These are phyloP conservation scores for Orbilia brochopaga DNA, from an alignment of 2,329 filamentous ascomycete species.

Conservation along the genomic window DNA sequence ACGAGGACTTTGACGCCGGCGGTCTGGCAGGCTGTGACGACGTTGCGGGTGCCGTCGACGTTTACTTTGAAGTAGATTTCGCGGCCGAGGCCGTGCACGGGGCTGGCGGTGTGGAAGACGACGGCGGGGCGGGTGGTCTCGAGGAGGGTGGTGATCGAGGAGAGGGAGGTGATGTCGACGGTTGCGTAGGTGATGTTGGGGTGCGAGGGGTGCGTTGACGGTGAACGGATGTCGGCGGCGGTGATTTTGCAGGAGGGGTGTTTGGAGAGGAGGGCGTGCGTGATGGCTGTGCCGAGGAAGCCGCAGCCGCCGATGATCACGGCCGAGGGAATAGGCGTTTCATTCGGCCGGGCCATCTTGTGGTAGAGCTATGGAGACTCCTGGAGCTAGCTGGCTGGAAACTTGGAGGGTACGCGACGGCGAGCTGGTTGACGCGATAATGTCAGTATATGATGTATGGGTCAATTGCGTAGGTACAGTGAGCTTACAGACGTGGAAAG, in stretches of 20 bases:
- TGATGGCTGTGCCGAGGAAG: constrained; percentile 82
- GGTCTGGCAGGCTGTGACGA: constrained; percentile 74
- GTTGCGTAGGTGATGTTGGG: constrained; percentile 72
- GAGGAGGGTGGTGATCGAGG: constrained; percentile 69
- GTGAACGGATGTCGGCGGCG: constrained; percentile 70
- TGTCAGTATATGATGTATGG: too few species aligned
- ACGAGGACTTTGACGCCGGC: constrained; percentile 80
- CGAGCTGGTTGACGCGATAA: too few species aligned
- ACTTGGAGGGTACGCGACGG: neutral
- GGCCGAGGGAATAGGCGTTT: constrained; percentile 46
- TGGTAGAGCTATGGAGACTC: neutral
- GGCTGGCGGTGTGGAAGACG: constrained; percentile 89
- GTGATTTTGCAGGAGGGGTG: constrained; percentile 66
- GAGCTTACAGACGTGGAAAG: too few species aligned
- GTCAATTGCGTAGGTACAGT: too few species aligned
- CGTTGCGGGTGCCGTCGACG: constrained; percentile 79
- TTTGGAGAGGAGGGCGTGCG: constrained; percentile 72
- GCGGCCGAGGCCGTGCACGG: constrained; percentile 65
- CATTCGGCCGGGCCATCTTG: constrained; percentile 16
- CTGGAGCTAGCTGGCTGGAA: neutral
- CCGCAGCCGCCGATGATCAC: constrained; percentile 83
- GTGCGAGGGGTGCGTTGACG: constrained; percentile 71
- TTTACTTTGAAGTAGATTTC: constrained; percentile 80
- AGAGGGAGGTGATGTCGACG: constrained; percentile 75
- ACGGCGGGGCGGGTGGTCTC: constrained; percentile 73